Conservation (phyloP, 78 protist genomes). For the Dictyostelium intermedium region DNA sequence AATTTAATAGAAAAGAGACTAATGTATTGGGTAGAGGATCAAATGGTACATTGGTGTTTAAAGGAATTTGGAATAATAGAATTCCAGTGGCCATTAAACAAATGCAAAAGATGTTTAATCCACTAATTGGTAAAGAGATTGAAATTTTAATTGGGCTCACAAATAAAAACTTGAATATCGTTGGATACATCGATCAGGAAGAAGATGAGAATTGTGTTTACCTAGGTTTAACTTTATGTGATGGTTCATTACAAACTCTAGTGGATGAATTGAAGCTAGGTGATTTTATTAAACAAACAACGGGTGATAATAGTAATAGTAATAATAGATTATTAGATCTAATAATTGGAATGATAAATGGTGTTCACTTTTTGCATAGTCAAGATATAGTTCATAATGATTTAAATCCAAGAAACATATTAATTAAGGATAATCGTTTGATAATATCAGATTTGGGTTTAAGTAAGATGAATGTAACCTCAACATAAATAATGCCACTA, state of each 20-base stretch:
- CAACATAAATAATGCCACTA: not conserved
- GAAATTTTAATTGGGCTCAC: conserved; percentile 30
- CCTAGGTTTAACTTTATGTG: conserved; percentile 52
- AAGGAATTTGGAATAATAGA: conserved; percentile 36
- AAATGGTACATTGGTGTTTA: conserved; percentile 63
- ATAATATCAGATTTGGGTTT: conserved; percentile 53
- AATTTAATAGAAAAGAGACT: conserved; percentile 14
- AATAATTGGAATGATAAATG: conserved; percentile 24
- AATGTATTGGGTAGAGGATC: conserved; percentile 44
- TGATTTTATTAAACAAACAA: not conserved
- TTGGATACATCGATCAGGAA: conserved; percentile 65
- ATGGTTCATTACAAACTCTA: conserved; percentile 30
- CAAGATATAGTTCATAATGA: conserved; percentile 56
- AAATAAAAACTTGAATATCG: not conserved
- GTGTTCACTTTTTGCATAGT: conserved; percentile 18
- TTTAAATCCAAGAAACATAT: conserved; percentile 61
- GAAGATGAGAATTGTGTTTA: conserved; percentile 40
- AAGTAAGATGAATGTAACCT: conserved; percentile 30
- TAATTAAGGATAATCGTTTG: conserved; percentile 8
- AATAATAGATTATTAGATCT: not conserved
- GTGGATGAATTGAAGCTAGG: not conserved
- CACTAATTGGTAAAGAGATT: conserved; percentile 20
- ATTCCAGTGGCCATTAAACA: conserved; percentile 52
- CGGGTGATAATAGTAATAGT: not conserved
- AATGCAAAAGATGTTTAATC: conserved; percentile 43